Base-by-base conservation (phyloP, 164 flowering plant species). In the Tinospora cordifolia region DNA sequence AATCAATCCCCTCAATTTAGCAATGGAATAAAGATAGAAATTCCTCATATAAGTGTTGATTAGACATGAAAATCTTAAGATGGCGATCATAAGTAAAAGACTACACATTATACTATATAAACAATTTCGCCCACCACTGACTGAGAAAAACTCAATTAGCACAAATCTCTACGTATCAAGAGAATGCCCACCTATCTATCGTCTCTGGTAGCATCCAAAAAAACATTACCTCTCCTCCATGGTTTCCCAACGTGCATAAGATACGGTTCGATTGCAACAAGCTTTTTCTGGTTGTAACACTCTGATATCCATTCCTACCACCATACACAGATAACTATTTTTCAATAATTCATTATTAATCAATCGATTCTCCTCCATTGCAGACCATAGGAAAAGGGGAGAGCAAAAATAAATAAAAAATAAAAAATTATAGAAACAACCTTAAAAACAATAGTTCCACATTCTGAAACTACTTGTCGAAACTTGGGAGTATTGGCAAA, bases 201-300 rank as follows among this genome's bases (percentile, higher is more conserved):
- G 85, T 90, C 94, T 79, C 71, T 65, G 58, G 34, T 70, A 66
- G 70, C 69, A 27, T 59, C 79, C 34, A 60, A 71, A 30, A 81
- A 69, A 30, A 36, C 21, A 49, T 59, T 77, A 72, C 70, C 74
- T 79, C 62, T 87, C 47, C 89, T 85, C 99, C 99, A 95, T 22
- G 97, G 97, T 76, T 87, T 91, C 58, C 99, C 99, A 81, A 84
- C 87, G 85, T 92, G 85, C 91, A 95, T 86, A n/a, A 91, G 86
- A 79, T 84, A 90, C n/a, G 72, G 71, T 71, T 92, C 99, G 74
- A 95, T 91, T 27, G 83, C 92, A 69, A 88, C 93, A 63, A 95
- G 94, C 80, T 83, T 87, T 76, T 83, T 90, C 81, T 87, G 87
- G 40, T 72, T 75, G 72, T 87, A 83, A 78, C 98, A 92, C 72